These are phyloP conservation scores for Exidia glandulosa DNA, from an alignment of 768 basidiomycete species.

Conservation along the genomic window DNA sequence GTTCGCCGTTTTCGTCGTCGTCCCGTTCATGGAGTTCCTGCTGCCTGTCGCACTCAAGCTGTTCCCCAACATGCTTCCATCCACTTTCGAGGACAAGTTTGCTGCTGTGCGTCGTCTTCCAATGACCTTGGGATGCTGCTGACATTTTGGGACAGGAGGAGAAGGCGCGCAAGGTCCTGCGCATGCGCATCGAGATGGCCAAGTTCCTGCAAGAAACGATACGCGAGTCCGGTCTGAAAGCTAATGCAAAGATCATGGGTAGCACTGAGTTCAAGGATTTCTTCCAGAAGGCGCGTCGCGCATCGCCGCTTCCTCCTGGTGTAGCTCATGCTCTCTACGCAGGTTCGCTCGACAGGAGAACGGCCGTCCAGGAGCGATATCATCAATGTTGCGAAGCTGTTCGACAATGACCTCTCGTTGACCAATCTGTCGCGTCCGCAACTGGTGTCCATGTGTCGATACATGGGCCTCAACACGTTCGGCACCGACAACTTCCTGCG, in stretches of 20 bases:
- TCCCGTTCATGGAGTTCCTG: constrained; percentile 97
- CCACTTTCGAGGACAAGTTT: constrained; percentile 96
- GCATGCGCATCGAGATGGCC: constrained; percentile 95
- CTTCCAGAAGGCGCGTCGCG: constrained; percentile 74
- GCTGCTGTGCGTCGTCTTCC: constrained; percentile 55
- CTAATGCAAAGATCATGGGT: constrained; percentile 86
- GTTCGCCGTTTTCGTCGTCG: constrained; percentile 87
- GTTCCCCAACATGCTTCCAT: constrained; percentile 98
- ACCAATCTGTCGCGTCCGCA: constrained; percentile 99
- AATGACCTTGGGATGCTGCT: not conserved
- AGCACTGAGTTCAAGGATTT: constrained; percentile 98
- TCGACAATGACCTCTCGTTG: constrained; percentile 94
- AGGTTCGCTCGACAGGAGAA: constrained; percentile 93
- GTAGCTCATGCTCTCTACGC: not conserved
- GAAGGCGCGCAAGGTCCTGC: constrained; percentile 90
- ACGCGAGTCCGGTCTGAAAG: constrained; percentile 85
- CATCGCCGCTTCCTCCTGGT: not conserved
- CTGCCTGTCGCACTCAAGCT: constrained; percentile 92
- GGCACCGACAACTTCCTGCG: constrained; percentile 98
- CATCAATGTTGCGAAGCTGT: constrained; percentile 89
- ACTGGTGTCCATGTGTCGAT: constrained; percentile 91
- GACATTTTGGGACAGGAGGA: constrained; percentile 56
- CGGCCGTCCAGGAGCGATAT: constrained; percentile 80
- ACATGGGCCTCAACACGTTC: constrained; percentile 97
- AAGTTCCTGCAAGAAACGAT: constrained; percentile 98